These are phyloP conservation scores for Geotrichum klebahnii DNA, from an alignment of 1,139 yeast genomes.

Conservation along the genomic window DNA sequence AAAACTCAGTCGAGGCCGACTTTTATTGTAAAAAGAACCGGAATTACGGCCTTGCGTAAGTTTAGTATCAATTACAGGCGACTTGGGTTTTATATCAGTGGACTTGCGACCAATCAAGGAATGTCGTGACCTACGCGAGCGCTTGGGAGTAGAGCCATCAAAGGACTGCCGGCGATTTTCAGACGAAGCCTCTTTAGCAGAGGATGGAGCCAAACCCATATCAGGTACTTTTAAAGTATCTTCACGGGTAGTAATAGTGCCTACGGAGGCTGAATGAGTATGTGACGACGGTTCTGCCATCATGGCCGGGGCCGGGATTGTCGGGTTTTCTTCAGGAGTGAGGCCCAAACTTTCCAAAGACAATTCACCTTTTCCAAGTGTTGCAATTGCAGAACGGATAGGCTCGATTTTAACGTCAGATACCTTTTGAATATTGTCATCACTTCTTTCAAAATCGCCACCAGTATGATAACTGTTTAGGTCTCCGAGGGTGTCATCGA, in stretches of 20 bases:
- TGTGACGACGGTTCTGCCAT: neutral
- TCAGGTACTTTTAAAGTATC: slow-evolving; percentile 6
- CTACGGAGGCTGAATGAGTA: neutral
- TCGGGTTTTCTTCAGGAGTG: slow-evolving; percentile 25
- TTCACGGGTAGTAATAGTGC: neutral
- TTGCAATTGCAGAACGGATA: slow-evolving; percentile 48
- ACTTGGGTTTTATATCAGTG: neutral
- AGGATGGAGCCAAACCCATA: neutral
- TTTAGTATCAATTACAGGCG: neutral
- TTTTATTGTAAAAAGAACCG: neutral
- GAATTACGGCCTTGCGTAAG: neutral
- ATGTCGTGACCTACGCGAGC: slow-evolving; percentile 1
- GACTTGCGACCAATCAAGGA: slow-evolving; percentile 13
- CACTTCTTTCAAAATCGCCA: slow-evolving; percentile 11
- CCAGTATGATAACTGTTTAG: slow-evolving; percentile 13
- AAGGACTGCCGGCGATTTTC: slow-evolving; percentile 25
- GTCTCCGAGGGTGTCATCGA: slow-evolving; percentile 4
- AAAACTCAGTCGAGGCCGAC: slow-evolving; percentile 5
- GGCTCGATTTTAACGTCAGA: slow-evolving; percentile 54
- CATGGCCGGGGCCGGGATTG: slow-evolving; percentile 24
- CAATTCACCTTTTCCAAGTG: slow-evolving; percentile 71
- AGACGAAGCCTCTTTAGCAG: slow-evolving; percentile 16
- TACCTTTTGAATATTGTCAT: slow-evolving; percentile 18
- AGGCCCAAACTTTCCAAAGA: slow-evolving; percentile 55
- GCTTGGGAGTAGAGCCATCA: slow-evolving; percentile 11